Percentiles rank a stretch among this genome's conserved stretches.
Evolutionary conservation across 495 filamentous ascomycete species (phyloP).

Genomic region (Sporormia fimetaria): DNA sequence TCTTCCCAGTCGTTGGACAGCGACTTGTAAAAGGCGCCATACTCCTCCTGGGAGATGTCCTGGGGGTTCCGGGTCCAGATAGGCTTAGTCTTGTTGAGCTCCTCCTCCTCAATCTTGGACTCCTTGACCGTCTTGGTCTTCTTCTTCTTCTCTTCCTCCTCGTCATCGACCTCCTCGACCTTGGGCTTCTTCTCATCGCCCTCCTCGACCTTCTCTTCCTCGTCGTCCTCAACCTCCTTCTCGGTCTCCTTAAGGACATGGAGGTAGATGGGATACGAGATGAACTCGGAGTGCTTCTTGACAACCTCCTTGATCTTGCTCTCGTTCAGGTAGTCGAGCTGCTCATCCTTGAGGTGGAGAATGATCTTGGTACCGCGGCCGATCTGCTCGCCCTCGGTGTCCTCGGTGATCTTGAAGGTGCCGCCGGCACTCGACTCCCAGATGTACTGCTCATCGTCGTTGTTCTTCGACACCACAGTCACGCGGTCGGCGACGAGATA

Average conservation of each 20-base stretch:
- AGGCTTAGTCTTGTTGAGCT: conserved; percentile 99
- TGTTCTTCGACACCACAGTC: conserved; percentile 93
- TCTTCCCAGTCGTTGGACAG: conserved; percentile 99
- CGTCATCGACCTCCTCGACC: conserved; percentile 75
- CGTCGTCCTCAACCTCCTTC: conserved; percentile 96
- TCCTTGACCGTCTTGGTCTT: conserved; percentile 99
- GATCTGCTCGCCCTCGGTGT: conserved; percentile 81
- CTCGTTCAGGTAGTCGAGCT: conserved; percentile 96
- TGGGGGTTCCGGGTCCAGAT: conserved; percentile 98
- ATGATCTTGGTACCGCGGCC: conserved; percentile 96
- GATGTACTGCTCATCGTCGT: conserved; percentile 99
- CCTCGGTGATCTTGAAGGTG: conserved; percentile 85
- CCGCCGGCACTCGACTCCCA: conserved; percentile 98
- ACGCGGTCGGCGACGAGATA: conserved; percentile 98
- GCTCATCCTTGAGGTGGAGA: conserved; percentile 98
- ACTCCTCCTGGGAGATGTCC: conserved; percentile 95
- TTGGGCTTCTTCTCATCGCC: conserved; percentile 69
- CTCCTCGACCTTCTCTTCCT: conserved; percentile 61
- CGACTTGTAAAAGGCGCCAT: conserved; percentile 98
- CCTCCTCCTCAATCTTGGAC: conserved; percentile 95
- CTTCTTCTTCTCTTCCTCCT: conserved; percentile 76
- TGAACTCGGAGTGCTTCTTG: conserved; percentile 99
- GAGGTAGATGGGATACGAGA: conserved; percentile 99
- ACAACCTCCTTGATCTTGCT: conserved; percentile 99
- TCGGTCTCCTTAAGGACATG: conserved; percentile 98